Percentiles rank a stretch among this genome's conserved stretches.
Conservation (phyloP, 192 early-diverging fungal species). For the Ambispora gerdemannii region DNA sequence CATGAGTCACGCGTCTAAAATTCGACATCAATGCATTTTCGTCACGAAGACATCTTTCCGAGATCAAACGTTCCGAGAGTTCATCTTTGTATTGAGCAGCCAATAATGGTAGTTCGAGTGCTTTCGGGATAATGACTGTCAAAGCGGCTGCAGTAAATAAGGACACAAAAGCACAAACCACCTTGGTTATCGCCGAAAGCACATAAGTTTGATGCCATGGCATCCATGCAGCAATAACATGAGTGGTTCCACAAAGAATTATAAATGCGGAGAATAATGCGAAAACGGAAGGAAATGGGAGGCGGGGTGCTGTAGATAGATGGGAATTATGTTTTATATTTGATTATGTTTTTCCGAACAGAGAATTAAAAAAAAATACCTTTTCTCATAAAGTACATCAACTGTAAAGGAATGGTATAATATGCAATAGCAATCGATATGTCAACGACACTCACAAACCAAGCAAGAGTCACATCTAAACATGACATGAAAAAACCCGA, state of each 20-base stretch:
- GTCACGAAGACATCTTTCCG: neutral
- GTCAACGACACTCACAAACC: conserved; percentile 12
- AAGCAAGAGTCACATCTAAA: neutral
- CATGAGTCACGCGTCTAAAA: conserved; percentile 18
- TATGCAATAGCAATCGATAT: conserved; percentile 5
- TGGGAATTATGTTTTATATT: neutral
- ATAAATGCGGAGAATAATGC: conserved; percentile 14
- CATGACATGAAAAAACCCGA: no score
- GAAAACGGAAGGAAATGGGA: conserved; percentile 17
- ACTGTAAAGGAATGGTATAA: conserved; percentile 11
- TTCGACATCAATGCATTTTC: conserved; percentile 15
- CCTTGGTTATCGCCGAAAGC: conserved; percentile 11
- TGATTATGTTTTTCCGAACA: no score
- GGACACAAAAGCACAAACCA: neutral
- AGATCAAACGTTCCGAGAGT: neutral
- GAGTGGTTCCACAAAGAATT: conserved; percentile 15
- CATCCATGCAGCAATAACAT: conserved; percentile 12
- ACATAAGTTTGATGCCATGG: conserved; percentile 18
- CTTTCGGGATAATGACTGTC: conserved; percentile 8
- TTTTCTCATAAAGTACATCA: conserved; percentile 23
- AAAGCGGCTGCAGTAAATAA: conserved; percentile 3
- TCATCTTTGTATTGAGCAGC: conserved; percentile 22
- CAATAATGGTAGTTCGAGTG: conserved; percentile 1
- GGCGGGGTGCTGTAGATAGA: neutral
- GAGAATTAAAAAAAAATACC: neutral